Evolutionary conservation across 441 rosid genomes (phyloP).

Genomic region (Euphorbia schlechtendalii): DNA sequence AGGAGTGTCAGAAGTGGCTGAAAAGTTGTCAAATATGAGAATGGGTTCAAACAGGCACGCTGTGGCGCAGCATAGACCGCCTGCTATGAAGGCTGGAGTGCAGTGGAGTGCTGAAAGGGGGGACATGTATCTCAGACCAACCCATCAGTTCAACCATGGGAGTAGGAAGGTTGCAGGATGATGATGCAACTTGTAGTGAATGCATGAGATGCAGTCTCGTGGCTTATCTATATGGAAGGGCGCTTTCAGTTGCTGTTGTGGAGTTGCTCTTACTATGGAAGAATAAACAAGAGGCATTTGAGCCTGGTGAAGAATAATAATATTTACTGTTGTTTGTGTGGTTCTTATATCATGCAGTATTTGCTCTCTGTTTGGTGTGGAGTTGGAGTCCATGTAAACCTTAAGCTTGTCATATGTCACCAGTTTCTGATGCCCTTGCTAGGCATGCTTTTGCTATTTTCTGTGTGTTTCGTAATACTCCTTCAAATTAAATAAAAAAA

Average conservation of each 20-base stretch:
- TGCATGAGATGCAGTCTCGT: neutral
- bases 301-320: neutral
- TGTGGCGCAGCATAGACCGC: conserved; percentile 35
- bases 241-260: neutral
- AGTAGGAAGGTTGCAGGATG: conserved; percentile 62
- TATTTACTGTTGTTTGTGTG: neutral
- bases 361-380: neutral
- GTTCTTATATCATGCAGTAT: neutral
- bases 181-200: conserved; percentile 3
- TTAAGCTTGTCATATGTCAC: too few relatives aligned
- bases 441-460: too few relatives aligned
- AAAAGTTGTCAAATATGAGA: conserved; percentile 46
- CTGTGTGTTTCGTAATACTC: too few relatives aligned
- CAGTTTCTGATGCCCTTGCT: too few relatives aligned
- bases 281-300: neutral
- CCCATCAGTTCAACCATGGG: conserved; percentile 42
- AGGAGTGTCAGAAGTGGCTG: conserved; percentile 43
- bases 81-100: conserved; percentile 70
- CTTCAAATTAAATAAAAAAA: too few relatives aligned
- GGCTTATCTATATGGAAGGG: neutral
- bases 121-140: conserved; percentile 43
- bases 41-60: conserved; percentile 40
- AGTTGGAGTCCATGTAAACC: too few relatives aligned
- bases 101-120: conserved; percentile 54
- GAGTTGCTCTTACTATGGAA: neutral